phyloP scores from a whole-genome alignment of 257 asterid genomes.

The Nemophila menziesii region DNA sequence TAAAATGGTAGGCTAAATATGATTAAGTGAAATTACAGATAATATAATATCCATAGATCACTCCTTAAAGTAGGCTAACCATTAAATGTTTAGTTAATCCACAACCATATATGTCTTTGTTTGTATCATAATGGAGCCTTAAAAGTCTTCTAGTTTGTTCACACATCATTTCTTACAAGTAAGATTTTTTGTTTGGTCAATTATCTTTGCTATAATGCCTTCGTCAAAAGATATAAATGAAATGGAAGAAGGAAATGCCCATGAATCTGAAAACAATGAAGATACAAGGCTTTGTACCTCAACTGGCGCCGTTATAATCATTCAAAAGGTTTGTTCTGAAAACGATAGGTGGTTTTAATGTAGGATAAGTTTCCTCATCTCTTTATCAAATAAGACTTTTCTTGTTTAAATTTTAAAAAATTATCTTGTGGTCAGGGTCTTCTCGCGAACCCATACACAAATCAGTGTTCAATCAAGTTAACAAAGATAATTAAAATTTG shows the following conservation, averaged over 20 bases:
- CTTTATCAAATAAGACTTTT: too few relatives aligned
- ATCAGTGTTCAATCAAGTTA: too few relatives aligned
- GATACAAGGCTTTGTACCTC: conserved; percentile 24
- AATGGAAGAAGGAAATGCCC: conserved; percentile 34
- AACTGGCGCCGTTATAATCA: conserved; percentile 25
- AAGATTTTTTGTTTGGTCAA: too few relatives aligned
- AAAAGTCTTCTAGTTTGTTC: background rate
- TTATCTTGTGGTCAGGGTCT: too few relatives aligned
- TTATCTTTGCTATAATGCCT: too few relatives aligned
- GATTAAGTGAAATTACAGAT: background rate
- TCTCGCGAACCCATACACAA: too few relatives aligned
- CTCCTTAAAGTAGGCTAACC: conserved; percentile 35
- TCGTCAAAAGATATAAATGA: conserved; percentile 21
- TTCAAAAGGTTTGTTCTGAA: conserved; percentile 32
- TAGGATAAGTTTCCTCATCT: too few relatives aligned
- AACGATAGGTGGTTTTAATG: too few relatives aligned
- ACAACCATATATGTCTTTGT: conserved; percentile 10
- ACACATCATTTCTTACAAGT: background rate
- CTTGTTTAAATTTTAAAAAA: too few relatives aligned
- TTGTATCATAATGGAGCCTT: background rate
- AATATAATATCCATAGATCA: conserved; percentile 12
- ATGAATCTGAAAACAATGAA: conserved; percentile 14
- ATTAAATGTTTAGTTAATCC: conserved; percentile 22
- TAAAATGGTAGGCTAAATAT: background rate
- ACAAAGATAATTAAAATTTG: too few relatives aligned